A percentile compares a stretch with the other conserved stretches of the same genome.
Evolutionary conservation across 106 monocot species (phyloP).

Genomic region (Alisma plantagoaquatica): DNA sequence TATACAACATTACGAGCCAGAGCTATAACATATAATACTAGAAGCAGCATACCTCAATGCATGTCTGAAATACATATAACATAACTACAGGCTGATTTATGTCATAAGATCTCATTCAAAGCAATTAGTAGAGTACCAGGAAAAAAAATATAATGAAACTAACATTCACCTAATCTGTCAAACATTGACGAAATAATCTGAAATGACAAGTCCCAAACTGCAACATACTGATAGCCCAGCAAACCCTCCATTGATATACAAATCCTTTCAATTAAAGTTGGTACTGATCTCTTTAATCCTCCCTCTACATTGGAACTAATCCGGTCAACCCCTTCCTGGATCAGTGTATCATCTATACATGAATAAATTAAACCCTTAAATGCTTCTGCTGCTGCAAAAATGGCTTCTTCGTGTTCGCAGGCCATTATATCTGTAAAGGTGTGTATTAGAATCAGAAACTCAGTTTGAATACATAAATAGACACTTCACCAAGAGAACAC

Average conservation of each 20-base stretch:
- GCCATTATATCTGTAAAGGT: constrained; percentile 76
- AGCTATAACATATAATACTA: too few relatives aligned
- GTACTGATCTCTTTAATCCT: constrained; percentile 42
- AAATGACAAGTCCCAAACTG: constrained; percentile 87
- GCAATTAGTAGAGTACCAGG: too few relatives aligned
- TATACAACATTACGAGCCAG: too few relatives aligned
- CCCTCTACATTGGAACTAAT: constrained; percentile 22
- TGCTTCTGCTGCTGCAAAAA: constrained; percentile 62
- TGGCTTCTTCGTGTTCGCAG: constrained; percentile 77
- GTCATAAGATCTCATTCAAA: too few relatives aligned
- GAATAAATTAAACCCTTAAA: constrained; percentile 55
- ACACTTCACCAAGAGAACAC: too few relatives aligned
- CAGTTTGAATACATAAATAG: too few relatives aligned
- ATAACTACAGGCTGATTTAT: too few relatives aligned
- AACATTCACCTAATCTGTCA: constrained; percentile 74
- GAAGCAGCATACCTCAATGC: too few relatives aligned
- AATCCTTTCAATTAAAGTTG: constrained; percentile 83
- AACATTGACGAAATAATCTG: constrained; percentile 70
- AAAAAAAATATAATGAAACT: too few relatives aligned
- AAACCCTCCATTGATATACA: constrained; percentile 74
- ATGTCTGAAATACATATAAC: too few relatives aligned
- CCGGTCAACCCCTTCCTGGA: constrained; percentile 63
- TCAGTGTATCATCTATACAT: constrained; percentile 63
- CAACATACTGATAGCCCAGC: constrained; percentile 58
- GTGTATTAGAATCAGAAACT: too few relatives aligned